Evolutionary conservation across 495 filamentous ascomycete species (phyloP).

Genomic region (Astrocystis sublimbata): DNA sequence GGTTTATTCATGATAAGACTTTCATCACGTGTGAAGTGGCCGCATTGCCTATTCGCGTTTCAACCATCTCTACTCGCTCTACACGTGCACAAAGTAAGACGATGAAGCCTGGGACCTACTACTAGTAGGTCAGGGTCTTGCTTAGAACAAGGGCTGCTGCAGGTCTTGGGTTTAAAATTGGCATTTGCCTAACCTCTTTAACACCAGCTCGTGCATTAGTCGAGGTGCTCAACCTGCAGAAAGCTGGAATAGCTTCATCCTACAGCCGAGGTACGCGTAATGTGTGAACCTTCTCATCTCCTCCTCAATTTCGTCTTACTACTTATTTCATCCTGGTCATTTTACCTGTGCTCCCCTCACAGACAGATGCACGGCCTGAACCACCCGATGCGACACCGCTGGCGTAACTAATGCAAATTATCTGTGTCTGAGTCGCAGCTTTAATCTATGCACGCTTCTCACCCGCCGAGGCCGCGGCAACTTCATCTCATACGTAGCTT

Average conservation of each 20-base stretch:
- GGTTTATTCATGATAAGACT: neutral
- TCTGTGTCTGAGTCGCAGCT: too few relatives aligned
- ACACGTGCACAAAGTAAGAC: too few relatives aligned
- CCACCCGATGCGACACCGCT: neutral
- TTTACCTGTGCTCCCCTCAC: too few relatives aligned
- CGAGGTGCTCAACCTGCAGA: neutral
- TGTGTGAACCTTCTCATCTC: neutral
- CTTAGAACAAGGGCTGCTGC: too few relatives aligned
- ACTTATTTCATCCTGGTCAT: neutral
- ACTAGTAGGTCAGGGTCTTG: too few relatives aligned
- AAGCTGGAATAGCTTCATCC: slow-evolving; percentile 1
- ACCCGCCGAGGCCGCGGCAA: too few relatives aligned
- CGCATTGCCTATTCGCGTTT: neutral
- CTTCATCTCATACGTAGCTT: neutral
- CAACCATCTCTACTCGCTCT: neutral
- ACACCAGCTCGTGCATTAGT: neutral
- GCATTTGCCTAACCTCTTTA: neutral
- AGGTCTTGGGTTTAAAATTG: neutral
- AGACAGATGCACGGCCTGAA: neutral
- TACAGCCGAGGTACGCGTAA: neutral
- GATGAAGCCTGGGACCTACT: too few relatives aligned
- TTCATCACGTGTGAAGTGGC: neutral
- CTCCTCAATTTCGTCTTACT: neutral
- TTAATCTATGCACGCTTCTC: too few relatives aligned
- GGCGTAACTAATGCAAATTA: too few relatives aligned